Conservation (phyloP, 345 rosid species). For the Durio zibethinus region DNA sequence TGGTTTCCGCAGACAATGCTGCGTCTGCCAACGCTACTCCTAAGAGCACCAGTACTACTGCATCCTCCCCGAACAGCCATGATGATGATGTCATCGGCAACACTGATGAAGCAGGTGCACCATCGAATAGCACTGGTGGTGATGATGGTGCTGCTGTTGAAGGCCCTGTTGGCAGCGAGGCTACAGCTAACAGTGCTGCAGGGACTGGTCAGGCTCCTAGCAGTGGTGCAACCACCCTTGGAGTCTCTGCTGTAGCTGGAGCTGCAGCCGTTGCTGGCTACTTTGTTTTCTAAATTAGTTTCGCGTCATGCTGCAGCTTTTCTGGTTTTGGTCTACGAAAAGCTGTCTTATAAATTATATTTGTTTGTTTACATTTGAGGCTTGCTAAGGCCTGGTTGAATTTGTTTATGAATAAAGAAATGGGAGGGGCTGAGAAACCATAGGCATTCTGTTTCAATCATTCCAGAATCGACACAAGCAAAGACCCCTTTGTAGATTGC, state of each 20-base stretch:
- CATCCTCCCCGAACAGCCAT: not conserved
- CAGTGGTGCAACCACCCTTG: not conserved
- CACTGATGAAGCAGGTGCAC: not conserved
- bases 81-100: not conserved
- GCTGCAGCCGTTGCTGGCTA: not conserved
- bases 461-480: not conserved
- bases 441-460: not conserved
- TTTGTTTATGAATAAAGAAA: too few relatives aligned
- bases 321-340: not conserved
- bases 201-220: not conserved
- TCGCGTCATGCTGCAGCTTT: not conserved
- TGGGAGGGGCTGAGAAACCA: not conserved
- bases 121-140: not conserved
- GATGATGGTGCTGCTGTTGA: not conserved
- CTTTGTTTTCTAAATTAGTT: not conserved
- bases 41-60: too few relatives aligned
- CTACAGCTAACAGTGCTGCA: not conserved
- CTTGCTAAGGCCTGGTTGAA: too few relatives aligned
- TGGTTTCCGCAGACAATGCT: slow-evolving; percentile 24
- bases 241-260: not conserved
- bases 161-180: not conserved
- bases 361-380: too few relatives aligned
- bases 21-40: not conserved
- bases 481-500: not conserved
- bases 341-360: not conserved